These are phyloP conservation scores for Jamesozyma spencerorum DNA, from an alignment of 805 yeast species.

Conservation along the genomic window DNA sequence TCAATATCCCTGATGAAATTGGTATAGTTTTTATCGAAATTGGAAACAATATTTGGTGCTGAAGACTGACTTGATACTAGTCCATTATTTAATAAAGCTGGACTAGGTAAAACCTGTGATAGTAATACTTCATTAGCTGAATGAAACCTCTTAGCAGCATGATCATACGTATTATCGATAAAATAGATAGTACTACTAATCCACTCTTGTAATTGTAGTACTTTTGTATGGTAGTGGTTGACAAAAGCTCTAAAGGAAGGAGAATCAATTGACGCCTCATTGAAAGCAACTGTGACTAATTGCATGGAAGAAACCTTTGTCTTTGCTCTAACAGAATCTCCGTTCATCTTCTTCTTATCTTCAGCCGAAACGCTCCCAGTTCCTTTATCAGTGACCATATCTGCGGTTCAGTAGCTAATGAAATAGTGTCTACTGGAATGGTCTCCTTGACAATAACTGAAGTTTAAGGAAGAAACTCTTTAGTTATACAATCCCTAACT, in stretches of 20 bases:
- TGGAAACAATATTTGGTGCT: conserved; percentile 30
- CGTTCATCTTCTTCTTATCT: too few species aligned
- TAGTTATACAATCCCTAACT: too few species aligned
- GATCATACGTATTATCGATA: conserved; percentile 35
- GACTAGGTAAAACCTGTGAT: conserved; percentile 37
- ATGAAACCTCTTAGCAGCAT: conserved; percentile 39
- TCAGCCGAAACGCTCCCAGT: too few species aligned
- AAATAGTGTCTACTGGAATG: too few species aligned
- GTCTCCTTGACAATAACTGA: too few species aligned
- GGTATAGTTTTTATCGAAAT: conserved; percentile 14
- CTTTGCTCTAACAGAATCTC: not conserved
- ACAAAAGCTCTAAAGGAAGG: conserved; percentile 81
- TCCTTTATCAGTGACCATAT: too few species aligned
- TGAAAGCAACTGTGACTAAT: conserved; percentile 12
- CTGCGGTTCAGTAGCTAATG: too few species aligned
- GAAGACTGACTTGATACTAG: conserved; percentile 61
- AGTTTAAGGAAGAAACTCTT: too few species aligned
- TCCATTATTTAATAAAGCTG: conserved; percentile 46
- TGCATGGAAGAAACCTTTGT: conserved; percentile 2
- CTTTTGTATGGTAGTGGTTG: conserved; percentile 51
- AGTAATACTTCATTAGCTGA: conserved; percentile 36
- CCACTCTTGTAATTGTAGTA: conserved; percentile 59
- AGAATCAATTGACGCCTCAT: conserved; percentile 32
- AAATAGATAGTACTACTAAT: conserved; percentile 37
- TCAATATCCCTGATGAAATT: conserved; percentile 12